phyloP scores from a whole-genome alignment of 192 early-diverging fungal species.

The Podila horticola region DNA sequence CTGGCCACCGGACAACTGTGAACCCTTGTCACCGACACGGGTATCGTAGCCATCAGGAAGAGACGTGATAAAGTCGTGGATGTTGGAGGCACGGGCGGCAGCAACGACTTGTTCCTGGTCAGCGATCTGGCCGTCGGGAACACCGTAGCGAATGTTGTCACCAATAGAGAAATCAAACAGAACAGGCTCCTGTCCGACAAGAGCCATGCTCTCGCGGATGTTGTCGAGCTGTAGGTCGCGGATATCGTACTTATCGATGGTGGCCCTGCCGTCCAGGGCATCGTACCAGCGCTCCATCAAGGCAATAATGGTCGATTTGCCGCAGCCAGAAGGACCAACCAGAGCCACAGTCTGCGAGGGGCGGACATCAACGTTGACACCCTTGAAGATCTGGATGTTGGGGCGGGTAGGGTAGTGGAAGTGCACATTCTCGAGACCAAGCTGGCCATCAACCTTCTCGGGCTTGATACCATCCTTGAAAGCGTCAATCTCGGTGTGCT shows the following conservation, averaged over 20 bases:
- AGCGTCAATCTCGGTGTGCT: slow-evolving; percentile 73
- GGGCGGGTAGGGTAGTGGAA: slow-evolving; percentile 75
- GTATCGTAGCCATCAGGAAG: slow-evolving; percentile 70
- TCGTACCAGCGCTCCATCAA: slow-evolving; percentile 56
- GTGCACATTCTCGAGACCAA: slow-evolving; percentile 64
- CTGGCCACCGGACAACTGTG: slow-evolving; percentile 72
- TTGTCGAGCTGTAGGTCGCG: slow-evolving; percentile 66
- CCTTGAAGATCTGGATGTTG: slow-evolving; percentile 63
- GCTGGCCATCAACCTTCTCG: slow-evolving; percentile 51
- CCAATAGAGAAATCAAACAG: slow-evolving; percentile 68
- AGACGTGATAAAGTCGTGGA: slow-evolving; percentile 60
- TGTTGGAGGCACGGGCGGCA: slow-evolving; percentile 64
- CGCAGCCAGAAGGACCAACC: slow-evolving; percentile 85
- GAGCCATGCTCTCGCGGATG: slow-evolving; percentile 73
- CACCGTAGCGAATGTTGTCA: slow-evolving; percentile 70
- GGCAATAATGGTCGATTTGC: slow-evolving; percentile 68
- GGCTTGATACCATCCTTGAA: slow-evolving; percentile 59
- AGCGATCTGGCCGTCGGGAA: slow-evolving; percentile 52
- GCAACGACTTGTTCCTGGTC: slow-evolving; percentile 58
- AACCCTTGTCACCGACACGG: slow-evolving; percentile 69
- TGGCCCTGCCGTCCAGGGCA: slow-evolving; percentile 61
- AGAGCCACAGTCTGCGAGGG: slow-evolving; percentile 83
- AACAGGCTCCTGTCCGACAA: slow-evolving; percentile 78
- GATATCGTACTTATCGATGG: slow-evolving; percentile 71
- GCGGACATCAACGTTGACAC: slow-evolving; percentile 54